Percentiles rank a stretch among this genome's conserved stretches.
Evolutionary conservation across 2,329 filamentous ascomycete species (phyloP).

Genomic region (Cercospora beticola): DNA sequence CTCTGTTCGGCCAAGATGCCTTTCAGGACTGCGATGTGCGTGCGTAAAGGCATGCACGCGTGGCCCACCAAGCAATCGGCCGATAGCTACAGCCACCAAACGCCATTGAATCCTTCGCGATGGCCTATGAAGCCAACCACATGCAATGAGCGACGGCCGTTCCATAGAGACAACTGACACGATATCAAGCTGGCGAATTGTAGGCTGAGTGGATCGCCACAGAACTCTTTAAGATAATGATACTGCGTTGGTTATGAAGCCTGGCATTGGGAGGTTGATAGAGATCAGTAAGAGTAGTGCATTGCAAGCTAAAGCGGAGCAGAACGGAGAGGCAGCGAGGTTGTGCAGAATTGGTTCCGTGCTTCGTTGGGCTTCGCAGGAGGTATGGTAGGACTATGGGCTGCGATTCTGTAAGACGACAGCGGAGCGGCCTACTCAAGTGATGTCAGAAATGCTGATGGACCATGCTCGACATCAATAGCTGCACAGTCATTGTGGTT

Average conservation of each 20-base stretch:
- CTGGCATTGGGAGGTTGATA: slow-evolving; percentile 18
- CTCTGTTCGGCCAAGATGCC: no score
- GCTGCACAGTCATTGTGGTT: no score
- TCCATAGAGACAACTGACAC: background rate
- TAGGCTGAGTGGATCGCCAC: background rate
- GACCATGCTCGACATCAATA: no score
- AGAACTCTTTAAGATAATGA: no score
- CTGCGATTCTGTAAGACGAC: slow-evolving; percentile 1
- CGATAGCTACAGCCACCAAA: background rate
- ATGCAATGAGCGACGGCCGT: background rate
- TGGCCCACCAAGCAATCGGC: background rate
- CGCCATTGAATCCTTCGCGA: background rate
- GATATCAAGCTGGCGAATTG: background rate
- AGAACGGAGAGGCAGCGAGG: slow-evolving; percentile 19
- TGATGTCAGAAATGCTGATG: no score
- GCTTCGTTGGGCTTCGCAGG: slow-evolving; percentile 12
- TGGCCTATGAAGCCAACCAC: background rate
- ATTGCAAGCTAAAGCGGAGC: slow-evolving; percentile 19
- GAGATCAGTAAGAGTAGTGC: slow-evolving; percentile 18
- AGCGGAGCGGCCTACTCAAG: no score
- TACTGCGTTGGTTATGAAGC: slow-evolving; percentile 18
- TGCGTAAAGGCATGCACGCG: background rate
- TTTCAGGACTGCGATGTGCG: background rate
- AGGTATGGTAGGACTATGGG: slow-evolving; percentile 13
- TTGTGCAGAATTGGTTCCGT: slow-evolving; percentile 15